These are phyloP conservation scores for Ophiostoma sp. DNA, from an alignment of 2,329 filamentous ascomycete genomes.

Conservation along the genomic window DNA sequence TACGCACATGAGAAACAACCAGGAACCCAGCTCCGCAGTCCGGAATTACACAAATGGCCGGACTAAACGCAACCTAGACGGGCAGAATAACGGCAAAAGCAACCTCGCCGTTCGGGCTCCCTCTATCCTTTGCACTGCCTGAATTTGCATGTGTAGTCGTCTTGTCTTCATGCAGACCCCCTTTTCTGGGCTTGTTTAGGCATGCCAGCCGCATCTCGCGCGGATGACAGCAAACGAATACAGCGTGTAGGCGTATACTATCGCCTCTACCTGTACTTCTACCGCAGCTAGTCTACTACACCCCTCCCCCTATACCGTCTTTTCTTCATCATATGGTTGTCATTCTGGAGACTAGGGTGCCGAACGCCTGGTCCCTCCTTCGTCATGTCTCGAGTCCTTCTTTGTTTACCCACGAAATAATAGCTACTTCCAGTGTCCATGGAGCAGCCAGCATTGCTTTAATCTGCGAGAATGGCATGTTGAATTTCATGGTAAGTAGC, in stretches of 20 bases:
- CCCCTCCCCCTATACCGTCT: not conserved
- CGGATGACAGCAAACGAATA: not conserved
- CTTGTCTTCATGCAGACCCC: not conserved
- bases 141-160: not conserved
- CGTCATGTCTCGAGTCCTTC: no score
- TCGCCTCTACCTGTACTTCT: not conserved
- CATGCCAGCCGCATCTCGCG: slow-evolving; percentile 4
- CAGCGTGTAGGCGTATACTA: not conserved
- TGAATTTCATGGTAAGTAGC: not conserved
- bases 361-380: not conserved
- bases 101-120: not conserved
- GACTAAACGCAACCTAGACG: no score
- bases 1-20: not conserved
- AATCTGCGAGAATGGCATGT: not conserved
- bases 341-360: not conserved
- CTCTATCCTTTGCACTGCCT: not conserved
- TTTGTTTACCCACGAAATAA: no score
- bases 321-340: not conserved
- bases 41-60: not conserved
- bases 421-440: no score
- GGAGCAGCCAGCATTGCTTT: not conserved
- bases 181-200: not conserved
- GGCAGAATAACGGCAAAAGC: no score
- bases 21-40: not conserved
- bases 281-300: not conserved